phyloP scores from a whole-genome alignment of 306 rosid genomes.

The Quercus mongolica region DNA sequence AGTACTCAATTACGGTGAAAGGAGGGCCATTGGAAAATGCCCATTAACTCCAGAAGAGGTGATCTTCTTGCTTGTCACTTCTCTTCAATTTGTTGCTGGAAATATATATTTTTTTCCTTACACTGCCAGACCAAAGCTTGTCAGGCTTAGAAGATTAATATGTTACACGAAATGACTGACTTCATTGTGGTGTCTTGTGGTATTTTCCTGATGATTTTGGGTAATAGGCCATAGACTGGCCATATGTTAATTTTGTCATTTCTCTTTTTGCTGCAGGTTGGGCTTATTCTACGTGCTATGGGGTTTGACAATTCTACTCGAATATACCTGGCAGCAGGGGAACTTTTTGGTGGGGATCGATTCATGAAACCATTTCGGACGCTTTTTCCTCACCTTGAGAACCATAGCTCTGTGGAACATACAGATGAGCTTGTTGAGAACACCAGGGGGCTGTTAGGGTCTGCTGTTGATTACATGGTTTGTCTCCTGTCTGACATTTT shows the following conservation, averaged over 20 bases:
- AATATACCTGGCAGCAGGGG: constrained; percentile 75
- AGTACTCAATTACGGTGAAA: constrained; percentile 66
- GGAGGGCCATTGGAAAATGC: constrained; percentile 98
- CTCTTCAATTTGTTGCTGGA: constrained; percentile 12
- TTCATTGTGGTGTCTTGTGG: not conserved
- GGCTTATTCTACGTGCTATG: constrained; percentile 70
- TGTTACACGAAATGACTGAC: not conserved
- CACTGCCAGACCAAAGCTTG: not conserved
- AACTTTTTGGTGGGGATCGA: constrained; percentile 86
- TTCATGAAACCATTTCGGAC: constrained; percentile 83
- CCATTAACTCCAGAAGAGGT: constrained; percentile 99
- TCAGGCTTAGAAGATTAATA: not conserved
- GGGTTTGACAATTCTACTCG: constrained; percentile 54
- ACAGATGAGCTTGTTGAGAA: constrained; percentile 77
- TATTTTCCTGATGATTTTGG: not conserved
- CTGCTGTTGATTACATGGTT: constrained; percentile 99
- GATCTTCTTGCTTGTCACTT: constrained; percentile 19
- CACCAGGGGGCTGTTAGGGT: constrained; percentile 80
- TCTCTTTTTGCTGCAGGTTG: constrained; percentile 53
- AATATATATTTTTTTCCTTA: not conserved
- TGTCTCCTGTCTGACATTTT: constrained; percentile 97
- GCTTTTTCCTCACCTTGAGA: constrained; percentile 77
- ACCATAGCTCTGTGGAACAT: constrained; percentile 74
- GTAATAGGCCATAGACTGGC: not conserved
- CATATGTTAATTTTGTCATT: not conserved